A percentile compares a stretch with the other conserved stretches of the same genome.
These are phyloP conservation scores for Tilletia caries DNA, from an alignment of 1,284 basidiomycete species.

Conservation along the genomic window DNA sequence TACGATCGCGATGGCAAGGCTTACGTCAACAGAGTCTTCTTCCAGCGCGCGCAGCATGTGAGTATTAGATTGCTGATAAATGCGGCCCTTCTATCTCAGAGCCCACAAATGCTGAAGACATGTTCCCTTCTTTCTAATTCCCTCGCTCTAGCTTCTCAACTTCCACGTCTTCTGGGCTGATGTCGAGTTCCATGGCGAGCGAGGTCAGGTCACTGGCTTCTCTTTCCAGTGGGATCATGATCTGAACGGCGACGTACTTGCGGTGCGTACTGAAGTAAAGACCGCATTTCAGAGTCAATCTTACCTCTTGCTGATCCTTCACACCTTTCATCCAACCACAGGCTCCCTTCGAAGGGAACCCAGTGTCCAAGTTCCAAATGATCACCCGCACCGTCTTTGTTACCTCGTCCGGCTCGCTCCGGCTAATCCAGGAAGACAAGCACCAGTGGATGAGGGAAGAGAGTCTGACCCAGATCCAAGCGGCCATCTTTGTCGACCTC, in stretches of 20 bases:
- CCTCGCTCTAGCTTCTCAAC: constrained; percentile 46
- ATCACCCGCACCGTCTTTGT: constrained; percentile 63
- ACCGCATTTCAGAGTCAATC: too few species aligned
- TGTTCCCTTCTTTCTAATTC: too few species aligned
- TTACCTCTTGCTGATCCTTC: too few species aligned
- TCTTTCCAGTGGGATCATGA: constrained; percentile 70
- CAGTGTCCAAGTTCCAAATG: constrained; percentile 56
- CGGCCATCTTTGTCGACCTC: constrained; percentile 67
- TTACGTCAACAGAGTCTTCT: constrained; percentile 70
- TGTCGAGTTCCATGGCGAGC: constrained; percentile 56
- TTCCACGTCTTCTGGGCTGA: constrained; percentile 65
- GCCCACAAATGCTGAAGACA: too few species aligned
- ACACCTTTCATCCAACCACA: not conserved
- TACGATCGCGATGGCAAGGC: constrained; percentile 62
- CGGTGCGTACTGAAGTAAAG: constrained; percentile 6
- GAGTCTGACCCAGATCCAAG: constrained; percentile 65
- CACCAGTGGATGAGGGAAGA: constrained; percentile 80
- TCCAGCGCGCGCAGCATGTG: constrained; percentile 32
- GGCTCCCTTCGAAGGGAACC: constrained; percentile 59
- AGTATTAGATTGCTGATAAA: too few species aligned
- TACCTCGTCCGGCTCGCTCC: constrained; percentile 74
- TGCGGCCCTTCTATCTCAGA: too few species aligned
- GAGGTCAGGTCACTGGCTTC: constrained; percentile 64
- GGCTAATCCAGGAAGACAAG: constrained; percentile 67
- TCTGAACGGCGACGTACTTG: constrained; percentile 67